A percentile compares a stretch with the other conserved stretches of the same genome.
These are phyloP conservation scores for Cryptococcus deneoformans DNA, from an alignment of 1,284 basidiomycete genomes.

Conservation along the genomic window DNA sequence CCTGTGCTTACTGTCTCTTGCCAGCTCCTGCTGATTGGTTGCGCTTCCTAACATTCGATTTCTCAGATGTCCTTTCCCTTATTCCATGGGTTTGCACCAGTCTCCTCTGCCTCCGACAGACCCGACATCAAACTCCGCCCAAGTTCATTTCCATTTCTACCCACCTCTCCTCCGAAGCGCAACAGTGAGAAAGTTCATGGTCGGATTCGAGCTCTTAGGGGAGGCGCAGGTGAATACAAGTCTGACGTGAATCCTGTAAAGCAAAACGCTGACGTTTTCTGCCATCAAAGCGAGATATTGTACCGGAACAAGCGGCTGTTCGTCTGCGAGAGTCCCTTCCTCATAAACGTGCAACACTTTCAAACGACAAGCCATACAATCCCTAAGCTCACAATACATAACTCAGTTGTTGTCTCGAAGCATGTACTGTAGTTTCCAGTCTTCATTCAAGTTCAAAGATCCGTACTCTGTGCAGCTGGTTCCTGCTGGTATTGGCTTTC, in stretches of 20 bases:
- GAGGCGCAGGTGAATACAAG: constrained; percentile 58
- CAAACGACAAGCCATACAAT: too few relatives aligned
- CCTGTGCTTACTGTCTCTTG: background rate
- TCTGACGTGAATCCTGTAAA: too few relatives aligned
- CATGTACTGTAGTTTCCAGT: too few relatives aligned
- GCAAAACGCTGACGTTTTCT: too few relatives aligned
- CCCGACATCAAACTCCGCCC: constrained; percentile 55
- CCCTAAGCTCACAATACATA: too few relatives aligned
- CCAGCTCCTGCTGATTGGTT: background rate
- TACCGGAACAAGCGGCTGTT: constrained; percentile 81
- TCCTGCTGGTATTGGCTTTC: too few relatives aligned
- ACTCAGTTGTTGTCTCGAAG: too few relatives aligned
- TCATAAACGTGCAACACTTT: too few relatives aligned
- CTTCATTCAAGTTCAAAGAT: too few relatives aligned
- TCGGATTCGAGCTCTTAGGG: constrained; percentile 92
- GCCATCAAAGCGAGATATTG: constrained; percentile 64
- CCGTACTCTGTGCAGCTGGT: too few relatives aligned
- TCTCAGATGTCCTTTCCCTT: constrained; percentile 71
- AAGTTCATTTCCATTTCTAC: constrained; percentile 85
- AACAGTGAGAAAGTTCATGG: constrained; percentile 83
- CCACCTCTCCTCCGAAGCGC: constrained; percentile 83
- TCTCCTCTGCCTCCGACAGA: constrained; percentile 35
- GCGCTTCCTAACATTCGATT: constrained; percentile 4
- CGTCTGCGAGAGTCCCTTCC: constrained; percentile 53
- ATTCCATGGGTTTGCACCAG: constrained; percentile 92